These are phyloP conservation scores for Fraxinus albicans DNA, from an alignment of 305 asterid genomes.

Conservation along the genomic window DNA sequence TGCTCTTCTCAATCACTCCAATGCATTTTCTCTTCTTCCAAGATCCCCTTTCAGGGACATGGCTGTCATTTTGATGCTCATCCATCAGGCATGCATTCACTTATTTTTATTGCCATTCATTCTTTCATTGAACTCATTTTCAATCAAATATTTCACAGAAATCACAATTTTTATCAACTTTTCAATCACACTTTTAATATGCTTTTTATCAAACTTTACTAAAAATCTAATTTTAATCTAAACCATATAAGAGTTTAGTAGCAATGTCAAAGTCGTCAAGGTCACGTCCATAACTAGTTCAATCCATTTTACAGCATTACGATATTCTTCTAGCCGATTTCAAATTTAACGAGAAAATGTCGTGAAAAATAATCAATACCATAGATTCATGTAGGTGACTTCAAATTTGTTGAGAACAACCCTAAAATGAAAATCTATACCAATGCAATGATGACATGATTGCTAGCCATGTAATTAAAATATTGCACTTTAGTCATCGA, in stretches of 20 bases:
- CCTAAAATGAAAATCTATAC: background rate
- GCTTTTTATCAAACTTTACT: no score
- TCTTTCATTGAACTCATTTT: no score
- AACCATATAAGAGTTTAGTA: no score
- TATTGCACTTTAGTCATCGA: background rate
- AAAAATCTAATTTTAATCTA: no score
- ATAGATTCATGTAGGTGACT: background rate
- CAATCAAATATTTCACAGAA: background rate
- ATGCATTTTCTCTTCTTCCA: constrained; percentile 51
- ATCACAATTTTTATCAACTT: background rate
- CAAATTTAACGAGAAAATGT: background rate
- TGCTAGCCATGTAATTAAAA: background rate
- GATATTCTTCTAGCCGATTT: background rate
- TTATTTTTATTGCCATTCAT: background rate
- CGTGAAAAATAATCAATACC: background rate
- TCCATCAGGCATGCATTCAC: constrained; percentile 39
- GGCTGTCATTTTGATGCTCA: constrained; percentile 56
- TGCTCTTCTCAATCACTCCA: constrained; percentile 49
- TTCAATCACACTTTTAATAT: background rate
- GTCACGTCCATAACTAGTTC: background rate
- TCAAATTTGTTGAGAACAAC: background rate
- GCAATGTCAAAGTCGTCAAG: background rate
- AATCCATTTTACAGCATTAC: background rate
- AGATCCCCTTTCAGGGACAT: constrained; percentile 38
- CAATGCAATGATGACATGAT: background rate